Base-by-base conservation (phyloP, 2,329 filamentous ascomycete species). In the Raffaelea deltoideospora region DNA sequence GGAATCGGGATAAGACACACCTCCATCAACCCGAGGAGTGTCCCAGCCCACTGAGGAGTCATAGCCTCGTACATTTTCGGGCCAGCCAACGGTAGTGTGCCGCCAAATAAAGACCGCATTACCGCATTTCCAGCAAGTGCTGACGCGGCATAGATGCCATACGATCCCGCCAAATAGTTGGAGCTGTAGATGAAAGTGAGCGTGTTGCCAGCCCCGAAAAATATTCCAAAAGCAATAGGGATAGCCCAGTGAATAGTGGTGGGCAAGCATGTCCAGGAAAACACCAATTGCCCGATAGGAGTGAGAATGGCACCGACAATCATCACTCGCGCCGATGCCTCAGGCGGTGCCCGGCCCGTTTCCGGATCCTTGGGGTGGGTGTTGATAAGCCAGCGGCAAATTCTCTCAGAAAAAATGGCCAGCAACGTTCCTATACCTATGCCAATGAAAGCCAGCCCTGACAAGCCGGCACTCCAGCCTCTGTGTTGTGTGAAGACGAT, bases 231-330 rank as follows among this genome's bases (percentile, higher is more conserved):
- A 0, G 82, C 61, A 35, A 88, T 76, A 1, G 81, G 78, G 18
- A 74, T 63, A 17, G 85, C 75, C 79, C 82, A 92, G 52, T 84
- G 86, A 23, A 92, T 83, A 5, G 72, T 69, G 0, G 58, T 60
- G 0, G 86, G 86, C 0, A 85, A 72, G 42, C 78, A 86, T 0
- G 86, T 93, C 85, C 85, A 94, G 0, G 82, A 75, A 50, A 95
- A 95, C 54, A 78, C 79, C 19, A 95, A 69, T 55, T 94, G 79
- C 14, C 86, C 87, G 3, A 83, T 54, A 0, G 85, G 80, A 0
- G 81, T 75, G 1, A 84, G 60, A 2, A 92, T 53, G 0, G 83
- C 73, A 4, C 80, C 83, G 20, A 93, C 72, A 46, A 78, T 83
- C 49, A 94, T 80, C 39, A 90, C 69, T 30, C 75, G 72, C 4